phyloP scores from a whole-genome alignment of 2,329 filamentous ascomycete genomes.

The Diplodia seriata region DNA sequence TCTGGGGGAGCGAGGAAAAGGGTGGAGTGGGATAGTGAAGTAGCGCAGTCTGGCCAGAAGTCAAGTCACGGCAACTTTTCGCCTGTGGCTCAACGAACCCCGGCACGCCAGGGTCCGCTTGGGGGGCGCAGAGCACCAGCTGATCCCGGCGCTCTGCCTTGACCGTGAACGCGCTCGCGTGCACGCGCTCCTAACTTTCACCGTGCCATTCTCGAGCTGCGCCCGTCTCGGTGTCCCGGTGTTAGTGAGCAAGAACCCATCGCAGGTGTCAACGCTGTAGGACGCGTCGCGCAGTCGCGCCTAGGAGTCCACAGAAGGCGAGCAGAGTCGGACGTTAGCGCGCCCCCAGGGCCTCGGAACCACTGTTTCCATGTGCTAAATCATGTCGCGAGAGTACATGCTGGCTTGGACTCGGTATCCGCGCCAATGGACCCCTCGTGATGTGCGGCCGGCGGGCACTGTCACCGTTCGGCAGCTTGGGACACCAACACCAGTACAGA shows the following conservation, averaged over 20 bases:
- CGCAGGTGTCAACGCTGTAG: neutral
- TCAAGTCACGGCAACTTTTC: conserved; percentile 31
- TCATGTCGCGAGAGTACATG: neutral
- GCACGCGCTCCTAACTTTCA: conserved; percentile 8
- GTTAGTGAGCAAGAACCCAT: neutral
- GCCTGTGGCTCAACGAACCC: conserved; percentile 27
- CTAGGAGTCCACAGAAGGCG: conserved; percentile 5
- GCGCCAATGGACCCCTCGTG: neutral
- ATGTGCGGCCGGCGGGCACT: neutral
- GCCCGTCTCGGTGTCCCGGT: neutral
- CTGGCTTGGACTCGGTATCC: neutral
- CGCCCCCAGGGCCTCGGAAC: neutral
- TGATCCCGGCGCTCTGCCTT: conserved; percentile 13
- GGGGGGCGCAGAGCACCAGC: conserved; percentile 12
- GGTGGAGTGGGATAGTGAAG: conserved; percentile 21
- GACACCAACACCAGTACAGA: neutral
- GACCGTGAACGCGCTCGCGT: neutral
- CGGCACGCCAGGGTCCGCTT: conserved; percentile 28
- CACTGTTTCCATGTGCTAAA: neutral
- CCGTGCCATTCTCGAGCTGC: conserved; percentile 4
- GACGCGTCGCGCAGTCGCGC: neutral
- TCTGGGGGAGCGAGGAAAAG: conserved; percentile 12
- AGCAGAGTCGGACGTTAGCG: neutral
- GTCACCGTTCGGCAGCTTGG: neutral
- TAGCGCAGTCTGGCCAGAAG: conserved; percentile 29